Conservation (phyloP, 2,329 filamentous ascomycete genomes). For the Fusarium papillatum region DNA sequence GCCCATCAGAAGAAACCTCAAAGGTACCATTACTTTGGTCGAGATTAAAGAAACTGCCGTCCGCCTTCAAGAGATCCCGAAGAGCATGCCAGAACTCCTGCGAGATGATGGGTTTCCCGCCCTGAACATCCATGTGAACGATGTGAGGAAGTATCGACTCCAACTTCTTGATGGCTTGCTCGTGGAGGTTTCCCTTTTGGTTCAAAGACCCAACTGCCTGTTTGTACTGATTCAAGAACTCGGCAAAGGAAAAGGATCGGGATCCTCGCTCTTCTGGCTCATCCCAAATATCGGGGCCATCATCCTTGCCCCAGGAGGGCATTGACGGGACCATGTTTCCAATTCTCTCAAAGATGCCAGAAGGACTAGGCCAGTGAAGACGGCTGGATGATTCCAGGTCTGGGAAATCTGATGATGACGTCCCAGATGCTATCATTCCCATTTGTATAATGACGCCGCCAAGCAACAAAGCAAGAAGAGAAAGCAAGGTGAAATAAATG, state of each 20-base stretch:
- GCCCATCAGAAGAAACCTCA: constrained; percentile 57
- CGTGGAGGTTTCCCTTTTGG: constrained; percentile 50
- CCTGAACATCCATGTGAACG: constrained; percentile 66
- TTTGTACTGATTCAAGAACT: constrained; percentile 44
- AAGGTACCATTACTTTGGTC: constrained; percentile 55
- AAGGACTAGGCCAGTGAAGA: constrained; percentile 27
- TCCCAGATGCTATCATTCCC: background rate
- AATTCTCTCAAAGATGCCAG: constrained; percentile 33
- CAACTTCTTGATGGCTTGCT: constrained; percentile 57
- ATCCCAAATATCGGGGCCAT: constrained; percentile 34
- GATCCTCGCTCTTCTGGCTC: constrained; percentile 27
- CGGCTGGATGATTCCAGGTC: background rate
- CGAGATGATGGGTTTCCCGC: constrained; percentile 67
- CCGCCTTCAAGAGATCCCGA: constrained; percentile 64
- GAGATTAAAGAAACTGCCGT: constrained; percentile 61
- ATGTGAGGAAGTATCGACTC: constrained; percentile 66
- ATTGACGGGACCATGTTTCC: constrained; percentile 44
- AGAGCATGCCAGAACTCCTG: constrained; percentile 77
- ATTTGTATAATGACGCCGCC: background rate
- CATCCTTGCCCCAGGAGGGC: constrained; percentile 39
- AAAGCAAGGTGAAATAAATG: constrained; percentile 1
- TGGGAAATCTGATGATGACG: constrained; percentile 13
- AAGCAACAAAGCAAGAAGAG: constrained; percentile 9
- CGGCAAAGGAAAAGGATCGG: constrained; percentile 29
- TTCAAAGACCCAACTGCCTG: constrained; percentile 48